phyloP scores from a whole-genome alignment of 2,329 filamentous ascomycete genomes.

The Fusarium lateritium region DNA sequence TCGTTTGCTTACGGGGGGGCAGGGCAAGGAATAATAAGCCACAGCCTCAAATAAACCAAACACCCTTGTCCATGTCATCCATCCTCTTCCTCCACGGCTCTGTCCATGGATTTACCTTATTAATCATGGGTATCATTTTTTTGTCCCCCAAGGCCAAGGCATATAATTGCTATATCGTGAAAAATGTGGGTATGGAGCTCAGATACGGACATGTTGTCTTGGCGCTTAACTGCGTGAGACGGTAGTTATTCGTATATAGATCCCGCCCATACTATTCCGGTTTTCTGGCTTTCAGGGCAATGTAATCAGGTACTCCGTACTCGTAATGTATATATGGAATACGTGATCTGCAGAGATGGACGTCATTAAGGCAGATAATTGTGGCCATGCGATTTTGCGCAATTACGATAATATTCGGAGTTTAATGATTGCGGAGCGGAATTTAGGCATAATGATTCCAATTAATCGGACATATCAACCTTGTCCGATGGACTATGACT shows the following conservation, averaged over 20 bases:
- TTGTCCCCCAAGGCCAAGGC: constrained; percentile 21
- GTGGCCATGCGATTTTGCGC: constrained; percentile 6
- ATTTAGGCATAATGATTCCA: constrained; percentile 9
- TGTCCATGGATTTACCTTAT: constrained; percentile 12
- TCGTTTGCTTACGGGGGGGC: constrained; percentile 36
- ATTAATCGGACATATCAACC: not conserved
- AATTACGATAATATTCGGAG: constrained; percentile 9
- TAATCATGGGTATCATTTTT: constrained; percentile 1
- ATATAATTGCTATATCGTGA: not conserved
- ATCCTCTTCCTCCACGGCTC: constrained; percentile 20
- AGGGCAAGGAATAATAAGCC: constrained; percentile 41
- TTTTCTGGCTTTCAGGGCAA: too few relatives aligned
- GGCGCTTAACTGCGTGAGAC: too few relatives aligned
- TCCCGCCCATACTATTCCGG: constrained; percentile 7
- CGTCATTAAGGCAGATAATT: constrained; percentile 32
- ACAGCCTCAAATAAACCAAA: constrained; percentile 39
- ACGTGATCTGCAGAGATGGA: constrained; percentile 1
- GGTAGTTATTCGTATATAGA: constrained; percentile 18
- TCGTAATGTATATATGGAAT: constrained; percentile 4
- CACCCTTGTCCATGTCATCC: constrained; percentile 27
- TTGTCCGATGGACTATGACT: not conserved
- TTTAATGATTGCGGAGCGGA: not conserved
- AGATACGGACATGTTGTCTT: constrained; percentile 26
- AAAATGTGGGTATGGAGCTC: constrained; percentile 17
- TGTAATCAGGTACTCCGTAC: not conserved